These are phyloP conservation scores for Nevesoporus exiguus DNA, from an alignment of 768 basidiomycete species.

Conservation along the genomic window DNA sequence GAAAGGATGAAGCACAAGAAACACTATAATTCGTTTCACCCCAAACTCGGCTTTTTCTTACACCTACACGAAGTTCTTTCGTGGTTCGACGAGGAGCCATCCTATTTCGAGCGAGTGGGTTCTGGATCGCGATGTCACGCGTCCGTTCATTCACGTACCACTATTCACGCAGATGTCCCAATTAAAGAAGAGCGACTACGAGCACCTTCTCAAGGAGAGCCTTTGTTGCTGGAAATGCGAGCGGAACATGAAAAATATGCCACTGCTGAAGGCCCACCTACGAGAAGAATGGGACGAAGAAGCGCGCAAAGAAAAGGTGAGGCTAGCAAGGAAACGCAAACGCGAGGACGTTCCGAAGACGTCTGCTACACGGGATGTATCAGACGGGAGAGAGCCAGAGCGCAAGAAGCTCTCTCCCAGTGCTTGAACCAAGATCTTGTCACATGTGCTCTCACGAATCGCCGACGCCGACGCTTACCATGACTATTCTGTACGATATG, in stretches of 20 bases:
- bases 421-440: not conserved
- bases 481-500: not conserved
- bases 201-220: slow-evolving; percentile 61
- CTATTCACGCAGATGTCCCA: slow-evolving; percentile 44
- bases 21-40: slow-evolving; percentile 91
- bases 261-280: slow-evolving; percentile 70
- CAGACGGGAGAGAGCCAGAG: slow-evolving; percentile 10
- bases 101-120: slow-evolving; percentile 51
- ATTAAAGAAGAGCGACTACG: slow-evolving; percentile 52
- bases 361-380: not conserved
- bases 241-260: slow-evolving; percentile 63
- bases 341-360: slow-evolving; percentile 8
- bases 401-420: slow-evolving; percentile 11
- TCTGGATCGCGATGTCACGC: not conserved
- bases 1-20: slow-evolving; percentile 78
- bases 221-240: slow-evolving; percentile 73
- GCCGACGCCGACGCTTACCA: not conserved
- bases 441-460: not conserved
- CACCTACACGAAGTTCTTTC: slow-evolving; percentile 71
- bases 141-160: not conserved
- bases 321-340: slow-evolving; percentile 41
- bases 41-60: slow-evolving; percentile 79
- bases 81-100: slow-evolving; percentile 71
- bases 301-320: slow-evolving; percentile 40
- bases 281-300: slow-evolving; percentile 67